A percentile compares a stretch with the other conserved stretches of the same genome.
Evolutionary conservation across 352 stramenopile species (phyloP).

Genomic region (Pythium insidiosum): DNA sequence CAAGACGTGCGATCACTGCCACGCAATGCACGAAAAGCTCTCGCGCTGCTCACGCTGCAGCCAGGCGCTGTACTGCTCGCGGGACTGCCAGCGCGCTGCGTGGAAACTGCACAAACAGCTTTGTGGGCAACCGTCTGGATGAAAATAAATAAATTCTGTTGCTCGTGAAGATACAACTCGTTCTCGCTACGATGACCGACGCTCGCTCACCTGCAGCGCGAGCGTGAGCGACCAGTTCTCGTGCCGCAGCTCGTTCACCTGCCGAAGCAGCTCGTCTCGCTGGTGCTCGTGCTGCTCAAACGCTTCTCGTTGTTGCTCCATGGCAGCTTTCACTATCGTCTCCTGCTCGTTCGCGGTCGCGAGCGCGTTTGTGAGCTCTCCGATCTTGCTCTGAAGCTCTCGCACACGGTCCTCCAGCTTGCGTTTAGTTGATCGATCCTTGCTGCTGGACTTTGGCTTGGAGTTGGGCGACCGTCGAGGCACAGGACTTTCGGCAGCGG

Average conservation of each 20-base stretch:
- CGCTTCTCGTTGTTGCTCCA: conserved; percentile 12
- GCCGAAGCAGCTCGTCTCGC: conserved; percentile 33
- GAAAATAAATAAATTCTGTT: conserved; percentile 31
- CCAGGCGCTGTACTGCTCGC: conserved; percentile 70
- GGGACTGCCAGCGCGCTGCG: conserved; percentile 68
- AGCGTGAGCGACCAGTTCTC: conserved; percentile 66
- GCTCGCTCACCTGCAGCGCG: conserved; percentile 52
- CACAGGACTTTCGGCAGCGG: background rate
- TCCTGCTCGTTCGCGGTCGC: conserved; percentile 71
- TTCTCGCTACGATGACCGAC: too few species aligned
- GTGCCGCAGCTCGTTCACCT: conserved; percentile 51
- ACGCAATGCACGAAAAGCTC: conserved; percentile 41
- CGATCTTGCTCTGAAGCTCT: conserved; percentile 21
- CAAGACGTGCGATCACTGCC: conserved; percentile 64
- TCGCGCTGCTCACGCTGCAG: conserved; percentile 54
- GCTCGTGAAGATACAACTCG: too few species aligned
- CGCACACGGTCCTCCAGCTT: conserved; percentile 30
- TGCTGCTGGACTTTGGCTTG: conserved; percentile 13
- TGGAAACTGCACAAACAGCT: conserved; percentile 77
- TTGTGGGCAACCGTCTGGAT: conserved; percentile 45
- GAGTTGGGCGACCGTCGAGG: background rate
- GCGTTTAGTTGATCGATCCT: conserved; percentile 15
- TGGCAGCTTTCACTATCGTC: conserved; percentile 48
- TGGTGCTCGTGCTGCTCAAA: conserved; percentile 17
- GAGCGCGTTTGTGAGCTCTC: conserved; percentile 35